These are phyloP conservation scores for Luffa aegyptiaca DNA, from an alignment of 306 rosid species.

Conservation along the genomic window DNA sequence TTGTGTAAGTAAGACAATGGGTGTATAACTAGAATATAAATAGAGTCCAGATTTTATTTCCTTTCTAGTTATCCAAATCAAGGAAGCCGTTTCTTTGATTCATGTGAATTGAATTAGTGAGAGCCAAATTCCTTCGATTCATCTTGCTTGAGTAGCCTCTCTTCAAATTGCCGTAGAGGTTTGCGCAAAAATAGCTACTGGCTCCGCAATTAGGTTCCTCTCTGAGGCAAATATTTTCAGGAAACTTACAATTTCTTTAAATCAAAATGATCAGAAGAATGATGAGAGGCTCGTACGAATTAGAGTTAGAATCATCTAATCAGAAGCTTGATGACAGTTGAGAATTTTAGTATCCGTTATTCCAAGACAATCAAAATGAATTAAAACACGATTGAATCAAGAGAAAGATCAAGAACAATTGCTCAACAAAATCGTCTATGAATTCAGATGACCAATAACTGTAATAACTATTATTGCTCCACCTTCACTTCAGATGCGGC, in stretches of 20 bases:
- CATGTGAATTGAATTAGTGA: not conserved
- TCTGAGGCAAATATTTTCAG: not conserved
- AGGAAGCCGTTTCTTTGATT: not conserved
- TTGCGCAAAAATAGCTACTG: not conserved
- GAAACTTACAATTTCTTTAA: not conserved
- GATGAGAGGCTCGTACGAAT: not conserved
- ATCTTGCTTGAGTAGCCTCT: not conserved
- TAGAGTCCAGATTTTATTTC: not conserved
- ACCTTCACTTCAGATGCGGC: not conserved
- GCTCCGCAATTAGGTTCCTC: not conserved
- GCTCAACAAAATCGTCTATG: not conserved
- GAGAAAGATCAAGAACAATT: not conserved
- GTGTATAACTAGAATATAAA: not conserved
- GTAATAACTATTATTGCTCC: not conserved
- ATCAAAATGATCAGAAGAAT: not conserved
- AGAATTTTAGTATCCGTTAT: not conserved
- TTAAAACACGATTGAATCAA: not conserved
- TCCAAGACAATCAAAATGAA: not conserved
- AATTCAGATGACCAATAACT: conserved; percentile 4
- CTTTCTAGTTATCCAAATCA: not conserved
- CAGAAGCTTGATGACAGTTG: not conserved
- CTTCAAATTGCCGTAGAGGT: not conserved
- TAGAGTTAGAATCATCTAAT: not conserved
- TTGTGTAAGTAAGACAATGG: not conserved
- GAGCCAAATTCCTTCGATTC: not conserved